Evolutionary conservation across 495 filamentous ascomycete genomes (phyloP), one percentile per base, ranked within the genome.

Genomic region (Venustampulla echinocandica): DNA sequence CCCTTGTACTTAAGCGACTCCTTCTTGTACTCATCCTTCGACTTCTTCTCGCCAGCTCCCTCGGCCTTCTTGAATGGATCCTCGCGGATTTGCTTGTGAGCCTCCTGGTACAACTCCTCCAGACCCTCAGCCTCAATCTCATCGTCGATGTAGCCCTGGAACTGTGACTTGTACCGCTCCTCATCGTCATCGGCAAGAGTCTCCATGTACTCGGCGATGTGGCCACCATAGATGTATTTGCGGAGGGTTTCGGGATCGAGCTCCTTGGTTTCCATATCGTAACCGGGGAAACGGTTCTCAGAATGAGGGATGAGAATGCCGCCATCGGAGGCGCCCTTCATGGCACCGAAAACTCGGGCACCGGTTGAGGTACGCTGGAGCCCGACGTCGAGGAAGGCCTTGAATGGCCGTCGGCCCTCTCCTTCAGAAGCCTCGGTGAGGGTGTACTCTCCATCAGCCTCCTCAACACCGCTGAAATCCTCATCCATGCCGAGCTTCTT

Each of bases 121-220:
- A 99, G 76, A 54, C 87, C 87, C 64, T 95, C 93, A 46, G 92
- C 90, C 73, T 97, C 92, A 52, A 97, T 69, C 55, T 90, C 93
- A 61, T 94, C 84, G 64, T 97, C 92, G 55, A 94, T 82, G 78
- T 99, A 99, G 70, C 89, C 80, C 67, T 80, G 69, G 84, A 99
- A 98, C 77, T 97, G 92, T 59, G 79, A 80, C 79, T 89, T 90
- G 83, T 87, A 99, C 67, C 92, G 89, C 79, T 99, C 92, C 84
- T 99, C 92, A 67, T 99, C 92, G 67, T 99, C 92, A 66, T 99
- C 92, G 66, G 93, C 93, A 56, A 99, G 85, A 34, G 81, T 90
- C 84, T 99, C 92, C 92, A 99, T 99, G 79, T 97, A 99, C 80
- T 99, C 92, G 52, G 89, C 87, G 54, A 99, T 84, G 79, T 99